Evolutionary conservation across 1,284 basidiomycete genomes (phyloP).

Genomic region (Tetrapyrgos nigripes): DNA sequence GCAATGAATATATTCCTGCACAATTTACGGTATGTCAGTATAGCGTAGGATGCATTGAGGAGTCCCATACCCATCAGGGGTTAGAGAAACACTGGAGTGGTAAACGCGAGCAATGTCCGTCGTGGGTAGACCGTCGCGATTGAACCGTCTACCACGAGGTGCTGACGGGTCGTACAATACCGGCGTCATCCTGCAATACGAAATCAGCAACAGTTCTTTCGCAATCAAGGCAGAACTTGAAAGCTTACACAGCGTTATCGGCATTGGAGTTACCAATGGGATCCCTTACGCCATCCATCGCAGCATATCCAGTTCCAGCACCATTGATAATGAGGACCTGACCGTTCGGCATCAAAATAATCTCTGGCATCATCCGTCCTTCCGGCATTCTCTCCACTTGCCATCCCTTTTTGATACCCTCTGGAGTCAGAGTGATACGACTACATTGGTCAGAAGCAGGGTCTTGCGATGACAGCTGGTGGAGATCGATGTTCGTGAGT

Average conservation of each 20-base stretch:
- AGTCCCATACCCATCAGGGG: conserved; percentile 37
- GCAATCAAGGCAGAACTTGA: neutral
- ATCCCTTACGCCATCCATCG: conserved; percentile 47
- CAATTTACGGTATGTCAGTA: neutral
- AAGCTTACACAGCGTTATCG: conserved; percentile 41
- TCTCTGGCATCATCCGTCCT: conserved; percentile 52
- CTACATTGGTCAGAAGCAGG: conserved; percentile 51
- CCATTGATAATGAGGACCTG: conserved; percentile 57
- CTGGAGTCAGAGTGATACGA: conserved; percentile 42
- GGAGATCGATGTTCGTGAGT: conserved; percentile 28
- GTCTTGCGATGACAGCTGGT: conserved; percentile 41
- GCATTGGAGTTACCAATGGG: conserved; percentile 52
- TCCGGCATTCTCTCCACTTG: conserved; percentile 43
- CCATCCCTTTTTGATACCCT: conserved; percentile 47
- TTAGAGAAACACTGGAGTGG: conserved; percentile 48
- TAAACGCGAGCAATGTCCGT: conserved; percentile 53
- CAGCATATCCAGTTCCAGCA: conserved; percentile 51
- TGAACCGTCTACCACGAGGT: conserved; percentile 53
- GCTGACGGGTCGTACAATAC: conserved; percentile 56
- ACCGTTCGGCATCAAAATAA: conserved; percentile 59
- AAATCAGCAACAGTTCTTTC: too few species aligned
- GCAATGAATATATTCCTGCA: conserved; percentile 49
- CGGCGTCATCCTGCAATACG: conserved; percentile 42
- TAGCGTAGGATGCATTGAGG: neutral
- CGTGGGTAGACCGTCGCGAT: conserved; percentile 49